A percentile compares a stretch with the other conserved stretches of the same genome.
Conservation (phyloP, 2,329 filamentous ascomycete genomes). For the Beauveria sp. region DNA sequence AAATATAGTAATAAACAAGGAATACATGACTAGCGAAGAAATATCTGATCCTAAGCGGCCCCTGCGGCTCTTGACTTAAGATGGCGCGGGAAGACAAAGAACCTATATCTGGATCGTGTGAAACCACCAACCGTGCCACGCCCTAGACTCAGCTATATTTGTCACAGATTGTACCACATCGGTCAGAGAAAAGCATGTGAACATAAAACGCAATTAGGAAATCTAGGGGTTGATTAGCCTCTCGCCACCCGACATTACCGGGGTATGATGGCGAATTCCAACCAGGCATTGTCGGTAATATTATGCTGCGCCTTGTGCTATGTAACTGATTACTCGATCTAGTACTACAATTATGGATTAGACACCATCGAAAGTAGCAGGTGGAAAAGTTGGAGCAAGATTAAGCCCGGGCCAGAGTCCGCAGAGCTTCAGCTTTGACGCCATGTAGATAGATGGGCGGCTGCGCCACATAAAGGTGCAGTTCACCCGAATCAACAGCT, state of each 20-base stretch:
- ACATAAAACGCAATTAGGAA: neutral
- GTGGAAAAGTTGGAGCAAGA: neutral
- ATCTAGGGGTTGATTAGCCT: neutral
- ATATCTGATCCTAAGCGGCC: neutral
- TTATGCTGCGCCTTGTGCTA: neutral
- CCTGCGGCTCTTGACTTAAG: neutral
- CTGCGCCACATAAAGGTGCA: neutral
- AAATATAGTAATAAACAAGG: neutral
- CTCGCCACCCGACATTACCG: neutral
- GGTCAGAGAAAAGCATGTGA: neutral
- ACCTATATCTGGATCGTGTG: constrained; percentile 4
- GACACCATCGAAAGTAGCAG: neutral
- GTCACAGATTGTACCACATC: neutral
- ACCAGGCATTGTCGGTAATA: neutral
- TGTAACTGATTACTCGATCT: neutral
- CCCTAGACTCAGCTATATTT: neutral
- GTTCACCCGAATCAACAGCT: neutral
- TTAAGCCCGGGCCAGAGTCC: neutral
- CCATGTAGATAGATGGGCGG: neutral
- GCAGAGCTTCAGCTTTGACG: neutral
- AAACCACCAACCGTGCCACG: neutral
- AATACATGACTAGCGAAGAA: neutral
- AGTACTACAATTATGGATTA: neutral
- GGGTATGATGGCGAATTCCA: neutral
- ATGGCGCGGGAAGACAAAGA: neutral